A percentile compares a stretch with the other conserved stretches of the same genome.
phyloP scores from a whole-genome alignment of 176 grass and related monocot genomes.

The Phoenix roebelenii region DNA sequence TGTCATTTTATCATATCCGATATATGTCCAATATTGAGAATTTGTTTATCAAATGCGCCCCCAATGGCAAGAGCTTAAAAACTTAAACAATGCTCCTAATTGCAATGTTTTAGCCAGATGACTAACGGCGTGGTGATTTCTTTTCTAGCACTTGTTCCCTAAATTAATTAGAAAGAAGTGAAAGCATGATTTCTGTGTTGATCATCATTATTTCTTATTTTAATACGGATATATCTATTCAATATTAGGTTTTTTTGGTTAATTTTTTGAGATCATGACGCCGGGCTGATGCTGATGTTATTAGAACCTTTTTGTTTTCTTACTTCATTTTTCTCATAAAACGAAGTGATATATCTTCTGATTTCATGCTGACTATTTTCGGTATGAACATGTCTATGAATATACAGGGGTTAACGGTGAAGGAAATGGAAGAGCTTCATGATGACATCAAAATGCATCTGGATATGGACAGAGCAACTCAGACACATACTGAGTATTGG shows the following conservation, averaged over 20 bases:
- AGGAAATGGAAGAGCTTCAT: constrained; percentile 87
- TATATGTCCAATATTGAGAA: no score
- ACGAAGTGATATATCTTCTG: background rate
- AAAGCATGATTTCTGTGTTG: no score
- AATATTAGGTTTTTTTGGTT: no score
- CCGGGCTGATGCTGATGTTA: background rate
- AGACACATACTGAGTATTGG: constrained; percentile 79
- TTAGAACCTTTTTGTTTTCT: background rate
- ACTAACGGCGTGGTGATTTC: background rate
- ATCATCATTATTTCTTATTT: no score
- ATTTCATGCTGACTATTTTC: constrained; percentile 3
- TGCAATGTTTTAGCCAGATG: no score
- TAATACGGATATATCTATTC: no score
- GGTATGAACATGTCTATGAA: constrained; percentile 5
- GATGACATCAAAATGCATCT: constrained; percentile 99
- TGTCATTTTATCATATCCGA: no score
- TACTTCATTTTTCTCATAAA: no score
- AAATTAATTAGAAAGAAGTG: background rate
- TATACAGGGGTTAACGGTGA: constrained; percentile 68
- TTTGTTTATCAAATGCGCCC: no score
- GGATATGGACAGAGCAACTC: constrained; percentile 69
- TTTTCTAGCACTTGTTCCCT: background rate
- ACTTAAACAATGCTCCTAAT: no score
- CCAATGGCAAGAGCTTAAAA: no score
- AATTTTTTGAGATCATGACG: no score